Base-by-base conservation (phyloP, 1,139 yeast species). In the Debaryomyces sp. region DNA sequence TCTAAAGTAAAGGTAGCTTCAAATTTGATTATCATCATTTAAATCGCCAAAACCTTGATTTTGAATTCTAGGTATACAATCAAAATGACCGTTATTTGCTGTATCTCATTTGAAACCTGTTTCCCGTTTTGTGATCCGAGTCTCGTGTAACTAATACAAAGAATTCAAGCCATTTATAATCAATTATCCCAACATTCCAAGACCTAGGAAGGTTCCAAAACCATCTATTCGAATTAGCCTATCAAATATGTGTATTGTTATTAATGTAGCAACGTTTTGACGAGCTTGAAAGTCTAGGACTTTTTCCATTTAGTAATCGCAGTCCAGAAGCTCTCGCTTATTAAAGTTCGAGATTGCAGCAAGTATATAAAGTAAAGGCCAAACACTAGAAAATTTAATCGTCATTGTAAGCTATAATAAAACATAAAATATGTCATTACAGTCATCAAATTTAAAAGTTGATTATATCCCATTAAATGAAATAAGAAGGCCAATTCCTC, bases 401-500 rank as follows among this genome's bases (percentile, higher is more conserved):
- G 12, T n/a, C 30, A 10, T 27, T 27, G 3, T 12, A 26, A 2
- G n/a, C 30, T 27, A 12, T 27, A 27, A 35, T n/a, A 21, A n/a
- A 36, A 8, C 3, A 18, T 8, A 29, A 35, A 48, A 37, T 27
- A 73, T 73, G 78, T 73, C 78, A 4, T 51, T 73, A 41, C 78
- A 73, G 61, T 63, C 77, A 18, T 51, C 68, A 5, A 58, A 57
- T n/a, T 53, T 75, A 21, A 78, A 76, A 50, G 73, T 81, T 10
- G 78, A 81, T 29, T 80, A 77, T 50, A 74, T 89, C 8, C 94
- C 96, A 2, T 71, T 89, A 27, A 66, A 73, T 5, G 77, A 82
- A 52, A 89, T 89, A 52, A 75, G 81, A 48, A 73, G 96, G 54
- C 96, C 96, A 3, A 89, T 89, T 27, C 87, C 90, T 32, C 96